Evolutionary conservation across 257 asterid genomes (phyloP).

Genomic region (Solanum chmielewskii): DNA sequence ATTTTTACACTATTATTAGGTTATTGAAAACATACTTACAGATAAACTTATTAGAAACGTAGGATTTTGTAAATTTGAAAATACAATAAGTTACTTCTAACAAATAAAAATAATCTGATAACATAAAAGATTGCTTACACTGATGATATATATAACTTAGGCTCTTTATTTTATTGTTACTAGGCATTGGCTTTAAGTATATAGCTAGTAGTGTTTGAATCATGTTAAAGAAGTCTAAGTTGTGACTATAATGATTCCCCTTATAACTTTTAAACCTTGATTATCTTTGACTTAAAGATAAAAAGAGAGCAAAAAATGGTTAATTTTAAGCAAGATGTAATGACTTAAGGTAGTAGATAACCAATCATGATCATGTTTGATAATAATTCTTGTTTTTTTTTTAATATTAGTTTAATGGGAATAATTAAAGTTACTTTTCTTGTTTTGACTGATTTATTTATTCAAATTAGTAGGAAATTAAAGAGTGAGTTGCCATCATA

Average conservation of each 20-base stretch:
- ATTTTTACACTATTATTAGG: not conserved
- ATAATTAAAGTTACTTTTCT: not conserved
- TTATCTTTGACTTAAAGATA: constrained; percentile 33
- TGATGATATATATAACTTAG: not conserved
- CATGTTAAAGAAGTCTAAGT: constrained; percentile 11
- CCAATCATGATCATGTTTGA: not conserved
- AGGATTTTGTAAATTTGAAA: not conserved
- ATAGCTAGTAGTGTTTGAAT: constrained; percentile 6
- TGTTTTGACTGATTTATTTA: not conserved
- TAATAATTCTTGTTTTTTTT: not conserved
- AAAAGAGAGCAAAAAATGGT: not conserved
- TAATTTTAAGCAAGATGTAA: not conserved
- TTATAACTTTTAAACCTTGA: constrained; percentile 5
- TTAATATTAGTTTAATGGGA: not conserved
- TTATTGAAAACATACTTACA: not conserved
- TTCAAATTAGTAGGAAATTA: not conserved
- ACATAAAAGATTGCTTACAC: not conserved
- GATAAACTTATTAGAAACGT: not conserved
- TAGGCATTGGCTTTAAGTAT: not conserved
- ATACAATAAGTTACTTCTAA: not conserved
- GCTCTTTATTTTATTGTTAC: too few relatives aligned
- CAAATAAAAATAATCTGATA: not conserved
- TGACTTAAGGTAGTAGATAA: not conserved
- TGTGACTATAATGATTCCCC: constrained; percentile 24
- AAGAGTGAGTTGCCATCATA: not conserved